Evolutionary conservation across 495 filamentous ascomycete species (phyloP).

Genomic region (Extremus antarcticus): DNA sequence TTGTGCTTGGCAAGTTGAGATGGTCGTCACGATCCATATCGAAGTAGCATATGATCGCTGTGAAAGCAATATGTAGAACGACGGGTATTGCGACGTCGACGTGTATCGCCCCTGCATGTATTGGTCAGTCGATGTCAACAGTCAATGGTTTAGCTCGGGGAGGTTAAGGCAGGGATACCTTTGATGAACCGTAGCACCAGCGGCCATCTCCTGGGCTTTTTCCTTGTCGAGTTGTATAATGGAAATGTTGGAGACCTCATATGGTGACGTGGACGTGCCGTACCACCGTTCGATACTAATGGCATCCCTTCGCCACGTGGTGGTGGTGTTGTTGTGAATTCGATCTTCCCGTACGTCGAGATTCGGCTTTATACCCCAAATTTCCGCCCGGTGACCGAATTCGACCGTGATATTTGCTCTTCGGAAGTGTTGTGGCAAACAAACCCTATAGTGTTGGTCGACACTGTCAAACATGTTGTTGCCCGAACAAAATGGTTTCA

Average conservation of each 20-base stretch:
- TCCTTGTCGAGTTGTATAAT: conserved; percentile 39
- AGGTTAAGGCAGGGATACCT: conserved; percentile 27
- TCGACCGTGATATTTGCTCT: too few species aligned
- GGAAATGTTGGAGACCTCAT: conserved; percentile 33
- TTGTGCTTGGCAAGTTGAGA: conserved; percentile 52
- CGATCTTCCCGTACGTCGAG: too few species aligned
- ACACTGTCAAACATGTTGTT: too few species aligned
- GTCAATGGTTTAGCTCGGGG: too few species aligned
- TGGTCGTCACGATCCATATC: conserved; percentile 45
- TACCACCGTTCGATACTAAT: background rate
- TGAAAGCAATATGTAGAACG: conserved; percentile 52
- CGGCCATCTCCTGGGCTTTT: conserved; percentile 58
- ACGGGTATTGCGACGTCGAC: conserved; percentile 52
- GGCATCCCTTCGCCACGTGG: too few species aligned
- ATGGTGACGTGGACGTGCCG: conserved; percentile 1
- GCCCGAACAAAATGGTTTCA: too few species aligned
- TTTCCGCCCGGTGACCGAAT: too few species aligned
- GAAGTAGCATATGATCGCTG: conserved; percentile 51
- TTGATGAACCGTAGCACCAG: conserved; percentile 65
- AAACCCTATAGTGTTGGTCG: too few species aligned
- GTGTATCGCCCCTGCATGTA: conserved; percentile 45
- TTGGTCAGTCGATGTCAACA: background rate
- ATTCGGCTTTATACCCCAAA: too few species aligned
- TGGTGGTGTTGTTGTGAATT: too few species aligned
- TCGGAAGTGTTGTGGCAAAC: too few species aligned